These are phyloP conservation scores for Arthrobotrys sinensis DNA, from an alignment of 2,329 filamentous ascomycete species.

Conservation along the genomic window DNA sequence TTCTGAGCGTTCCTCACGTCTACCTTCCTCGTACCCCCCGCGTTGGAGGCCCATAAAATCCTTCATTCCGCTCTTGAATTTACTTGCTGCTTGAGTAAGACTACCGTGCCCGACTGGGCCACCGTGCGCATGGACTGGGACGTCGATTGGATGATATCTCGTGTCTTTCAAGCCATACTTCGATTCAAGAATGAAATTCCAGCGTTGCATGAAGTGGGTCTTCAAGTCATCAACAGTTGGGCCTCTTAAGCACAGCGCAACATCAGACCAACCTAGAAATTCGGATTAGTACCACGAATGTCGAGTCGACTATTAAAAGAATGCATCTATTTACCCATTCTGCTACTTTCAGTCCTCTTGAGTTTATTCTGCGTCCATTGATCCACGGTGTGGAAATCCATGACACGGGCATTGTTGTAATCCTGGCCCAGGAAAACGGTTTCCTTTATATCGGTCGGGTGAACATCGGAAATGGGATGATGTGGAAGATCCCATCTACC, in stretches of 20 bases:
- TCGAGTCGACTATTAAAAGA: neutral
- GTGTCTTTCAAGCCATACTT: slow-evolving; percentile 70
- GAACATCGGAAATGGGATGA: slow-evolving; percentile 87
- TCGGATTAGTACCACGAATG: neutral
- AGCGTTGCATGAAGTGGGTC: slow-evolving; percentile 85
- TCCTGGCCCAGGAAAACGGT: slow-evolving; percentile 92
- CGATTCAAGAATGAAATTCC: slow-evolving; percentile 88
- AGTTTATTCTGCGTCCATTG: slow-evolving; percentile 90
- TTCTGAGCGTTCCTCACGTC: slow-evolving; percentile 17
- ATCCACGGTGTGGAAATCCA: slow-evolving; percentile 83
- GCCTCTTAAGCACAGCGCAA: slow-evolving; percentile 82
- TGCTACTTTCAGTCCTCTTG: slow-evolving; percentile 81
- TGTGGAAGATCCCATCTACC: slow-evolving; percentile 90
- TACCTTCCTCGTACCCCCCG: slow-evolving; percentile 6
- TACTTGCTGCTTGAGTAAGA: slow-evolving; percentile 32
- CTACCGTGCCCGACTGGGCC: slow-evolving; percentile 42
- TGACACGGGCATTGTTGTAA: slow-evolving; percentile 89
- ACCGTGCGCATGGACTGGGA: slow-evolving; percentile 31
- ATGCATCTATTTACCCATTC: slow-evolving; percentile 75
- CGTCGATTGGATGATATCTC: slow-evolving; percentile 24
- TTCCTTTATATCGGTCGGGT: slow-evolving; percentile 81
- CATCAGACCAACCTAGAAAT: slow-evolving; percentile 80
- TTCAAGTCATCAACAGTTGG: slow-evolving; percentile 82
- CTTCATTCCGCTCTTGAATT: slow-evolving; percentile 47
- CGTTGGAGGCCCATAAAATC: slow-evolving; percentile 31